These are phyloP conservation scores for Kodamaea hsintzibuensis DNA, from an alignment of 805 yeast genomes.

Conservation along the genomic window DNA sequence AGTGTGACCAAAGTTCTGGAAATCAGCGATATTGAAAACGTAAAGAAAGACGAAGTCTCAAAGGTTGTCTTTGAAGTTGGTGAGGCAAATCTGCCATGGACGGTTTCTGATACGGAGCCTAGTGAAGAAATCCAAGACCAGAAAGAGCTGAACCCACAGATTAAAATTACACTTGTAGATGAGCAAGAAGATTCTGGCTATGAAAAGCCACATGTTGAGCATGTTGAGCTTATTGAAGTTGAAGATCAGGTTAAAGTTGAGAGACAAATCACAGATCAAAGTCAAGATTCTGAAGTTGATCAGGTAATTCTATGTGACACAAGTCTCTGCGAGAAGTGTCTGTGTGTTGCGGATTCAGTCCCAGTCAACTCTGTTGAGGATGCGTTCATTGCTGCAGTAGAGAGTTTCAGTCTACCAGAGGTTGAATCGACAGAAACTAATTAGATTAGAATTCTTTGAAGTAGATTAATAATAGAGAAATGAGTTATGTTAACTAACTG, in stretches of 20 bases:
- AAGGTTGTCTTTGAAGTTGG: not conserved
- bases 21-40: not conserved
- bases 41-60: not conserved
- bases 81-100: not conserved
- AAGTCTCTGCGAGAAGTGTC: not conserved
- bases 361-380: not conserved
- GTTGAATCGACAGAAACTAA: not conserved
- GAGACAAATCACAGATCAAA: not conserved
- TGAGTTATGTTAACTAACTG: too few relatives aligned
- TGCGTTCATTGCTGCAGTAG: not conserved
- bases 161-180: not conserved
- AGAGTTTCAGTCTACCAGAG: constrained; percentile 1
- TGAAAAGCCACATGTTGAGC: not conserved
- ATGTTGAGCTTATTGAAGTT: not conserved
- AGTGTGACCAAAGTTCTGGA: not conserved
- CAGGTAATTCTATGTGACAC: not conserved
- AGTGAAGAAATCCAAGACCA: not conserved
- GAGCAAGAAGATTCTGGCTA: not conserved
- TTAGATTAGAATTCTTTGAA: not conserved
- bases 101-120: not conserved
- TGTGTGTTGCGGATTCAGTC: not conserved
- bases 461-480: not conserved
- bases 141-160: not conserved
- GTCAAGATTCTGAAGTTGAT: not conserved
- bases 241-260: not conserved